Evolutionary conservation across 306 rosid species (phyloP), one percentile per base, ranked within the genome.

Genomic region (Pterocarpus santalinus): DNA sequence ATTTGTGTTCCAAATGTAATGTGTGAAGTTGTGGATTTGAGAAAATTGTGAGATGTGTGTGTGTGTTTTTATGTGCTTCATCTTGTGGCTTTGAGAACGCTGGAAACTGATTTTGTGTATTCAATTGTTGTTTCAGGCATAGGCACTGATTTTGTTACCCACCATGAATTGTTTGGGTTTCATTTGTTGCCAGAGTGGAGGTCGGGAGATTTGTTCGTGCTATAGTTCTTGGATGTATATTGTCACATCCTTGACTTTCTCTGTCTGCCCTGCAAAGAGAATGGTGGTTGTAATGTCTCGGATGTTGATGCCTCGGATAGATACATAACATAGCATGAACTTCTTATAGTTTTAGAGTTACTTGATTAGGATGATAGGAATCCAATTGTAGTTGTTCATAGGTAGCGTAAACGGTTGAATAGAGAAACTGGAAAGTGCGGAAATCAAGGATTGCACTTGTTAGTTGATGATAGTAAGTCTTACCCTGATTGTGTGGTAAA

Each of bases 241-340:
- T 32, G 55, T 90, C 49, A 77, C 84, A 82, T 62, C 83, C 65
- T 84, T 83, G 82, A 80, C 43, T 77, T 76, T 78, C 69, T 73
- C 73, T 33, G 38, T 62, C 41, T 80, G 55, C 79, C 80, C 72
- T 22, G 85, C 80, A 17, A 80, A 83, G 88, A 84, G 79, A 77
- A 77, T 76, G 84, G 82, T 75, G 82, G 86, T 85, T 68, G 84
- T 68, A 56, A 73, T 77, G 83, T 78, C 78, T 75, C 88, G 72
- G 62, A 81, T 74, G 80, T 81, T 85, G 92, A 79, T 89, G 88
- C 90, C 87, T 38, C 72, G 84, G 76, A 89, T 90, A 7, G 94
- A 86, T 83, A 90, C 92, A 73, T 95, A 88, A 86, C 95, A 66
- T 87, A 73, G 87, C 75, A 73, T 73, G 85, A 62, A 70, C n/a